These are phyloP conservation scores for Alternaria sp. DNA, from an alignment of 2,329 filamentous ascomycete species.

Conservation along the genomic window DNA sequence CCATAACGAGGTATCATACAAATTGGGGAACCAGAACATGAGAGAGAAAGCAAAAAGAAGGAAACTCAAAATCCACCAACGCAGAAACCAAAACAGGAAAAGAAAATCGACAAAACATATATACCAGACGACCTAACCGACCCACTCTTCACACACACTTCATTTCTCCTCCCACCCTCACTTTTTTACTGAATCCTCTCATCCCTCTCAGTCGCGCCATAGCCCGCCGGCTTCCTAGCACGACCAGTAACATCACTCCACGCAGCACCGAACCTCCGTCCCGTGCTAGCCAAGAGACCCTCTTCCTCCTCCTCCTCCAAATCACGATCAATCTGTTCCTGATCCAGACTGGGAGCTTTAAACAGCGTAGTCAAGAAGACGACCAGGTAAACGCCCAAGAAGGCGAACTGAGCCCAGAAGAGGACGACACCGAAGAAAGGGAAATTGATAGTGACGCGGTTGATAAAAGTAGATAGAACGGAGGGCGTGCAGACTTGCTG, in stretches of 20 bases:
- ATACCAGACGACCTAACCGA: neutral
- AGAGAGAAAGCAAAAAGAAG: too few relatives aligned
- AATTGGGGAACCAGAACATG: too few relatives aligned
- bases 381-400: slow-evolving; percentile 82
- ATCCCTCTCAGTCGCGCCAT: slow-evolving; percentile 39
- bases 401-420: slow-evolving; percentile 96
- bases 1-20: too few relatives aligned
- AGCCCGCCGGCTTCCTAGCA: slow-evolving; percentile 40
- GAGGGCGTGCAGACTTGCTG: slow-evolving; percentile 87
- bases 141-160: too few relatives aligned
- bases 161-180: neutral
- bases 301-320: slow-evolving; percentile 94
- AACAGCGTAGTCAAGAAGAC: slow-evolving; percentile 82
- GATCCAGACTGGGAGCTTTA: slow-evolving; percentile 78
- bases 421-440: slow-evolving; percentile 92
- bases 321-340: slow-evolving; percentile 84
- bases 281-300: slow-evolving; percentile 83
- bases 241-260: slow-evolving; percentile 86
- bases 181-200: neutral
- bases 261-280: slow-evolving; percentile 80
- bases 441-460: slow-evolving; percentile 91
- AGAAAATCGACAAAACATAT: neutral
- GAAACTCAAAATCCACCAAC: too few relatives aligned
- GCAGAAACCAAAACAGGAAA: neutral
- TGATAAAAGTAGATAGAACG: slow-evolving; percentile 90